Conservation (phyloP, 345 rosid genomes). For the Aquilaria sinensis region DNA sequence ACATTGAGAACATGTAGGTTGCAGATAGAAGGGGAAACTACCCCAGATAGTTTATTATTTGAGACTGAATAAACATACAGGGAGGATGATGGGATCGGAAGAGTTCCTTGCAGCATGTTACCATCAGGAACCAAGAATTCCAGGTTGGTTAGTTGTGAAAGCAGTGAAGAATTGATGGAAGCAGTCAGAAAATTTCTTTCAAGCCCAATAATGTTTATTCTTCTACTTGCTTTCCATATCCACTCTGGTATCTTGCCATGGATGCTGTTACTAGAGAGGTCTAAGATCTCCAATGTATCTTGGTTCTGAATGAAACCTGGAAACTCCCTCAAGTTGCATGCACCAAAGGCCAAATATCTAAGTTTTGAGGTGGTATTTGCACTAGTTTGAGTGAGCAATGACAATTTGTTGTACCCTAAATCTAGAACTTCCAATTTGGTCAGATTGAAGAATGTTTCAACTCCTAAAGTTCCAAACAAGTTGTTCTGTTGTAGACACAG, state of each 20-base stretch:
- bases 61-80: background rate
- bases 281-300: background rate
- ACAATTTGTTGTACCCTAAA: slow-evolving; percentile 5
- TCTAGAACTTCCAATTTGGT: background rate
- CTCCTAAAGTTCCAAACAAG: too few relatives aligned
- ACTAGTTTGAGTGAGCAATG: background rate
- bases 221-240: slow-evolving; percentile 2
- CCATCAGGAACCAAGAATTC: too few relatives aligned
- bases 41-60: background rate
- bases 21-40: slow-evolving; percentile 18
- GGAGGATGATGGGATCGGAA: too few relatives aligned
- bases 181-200: slow-evolving; percentile 11
- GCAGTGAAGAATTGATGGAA: too few relatives aligned
- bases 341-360: background rate
- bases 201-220: slow-evolving; percentile 11
- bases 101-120: too few relatives aligned
- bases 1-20: background rate
- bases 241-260: slow-evolving; percentile 15
- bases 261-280: slow-evolving; percentile 17
- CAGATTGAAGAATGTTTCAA: too few relatives aligned
- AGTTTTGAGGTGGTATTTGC: background rate
- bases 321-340: slow-evolving; percentile 8
- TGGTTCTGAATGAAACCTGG: slow-evolving; percentile 8
- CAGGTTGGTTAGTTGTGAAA: too few relatives aligned
- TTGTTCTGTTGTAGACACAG: too few relatives aligned